phyloP scores from a whole-genome alignment of 2,329 filamentous ascomycete species.

The Penicillium hesseltinei region DNA sequence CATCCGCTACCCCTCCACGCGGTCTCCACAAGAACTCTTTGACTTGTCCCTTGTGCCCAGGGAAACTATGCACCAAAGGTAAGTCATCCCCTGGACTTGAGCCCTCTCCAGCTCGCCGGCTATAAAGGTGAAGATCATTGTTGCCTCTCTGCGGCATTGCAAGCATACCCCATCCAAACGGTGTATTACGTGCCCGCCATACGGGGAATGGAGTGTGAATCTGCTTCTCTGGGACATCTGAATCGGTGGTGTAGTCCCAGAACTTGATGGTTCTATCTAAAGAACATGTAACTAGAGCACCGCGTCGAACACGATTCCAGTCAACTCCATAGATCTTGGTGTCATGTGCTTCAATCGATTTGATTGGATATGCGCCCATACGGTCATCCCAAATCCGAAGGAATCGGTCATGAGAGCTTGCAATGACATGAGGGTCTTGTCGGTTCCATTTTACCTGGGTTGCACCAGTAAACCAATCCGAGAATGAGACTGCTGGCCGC shows the following conservation, averaged over 20 bases:
- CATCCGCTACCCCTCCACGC: conserved; percentile 66
- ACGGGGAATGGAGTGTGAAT: conserved; percentile 83
- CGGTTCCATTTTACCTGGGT: conserved; percentile 96
- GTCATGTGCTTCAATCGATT: conserved; percentile 80
- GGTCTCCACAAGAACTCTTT: conserved; percentile 91
- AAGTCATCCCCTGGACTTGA: conserved; percentile 36
- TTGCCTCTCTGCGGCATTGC: conserved; percentile 92
- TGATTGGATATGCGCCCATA: conserved; percentile 72
- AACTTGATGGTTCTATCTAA: conserved; percentile 90
- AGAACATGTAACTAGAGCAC: conserved; percentile 79
- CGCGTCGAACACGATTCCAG: conserved; percentile 78
- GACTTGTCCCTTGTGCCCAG: conserved; percentile 62
- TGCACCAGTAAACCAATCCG: conserved; percentile 89
- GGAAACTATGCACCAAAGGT: conserved; percentile 52
- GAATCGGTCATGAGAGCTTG: conserved; percentile 85
- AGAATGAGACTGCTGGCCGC: conserved; percentile 75
- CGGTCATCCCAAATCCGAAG: conserved; percentile 89
- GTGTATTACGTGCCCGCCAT: conserved; percentile 87
- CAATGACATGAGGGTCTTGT: conserved; percentile 79
- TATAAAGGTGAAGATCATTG: conserved; percentile 80
- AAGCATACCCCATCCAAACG: conserved; percentile 80
- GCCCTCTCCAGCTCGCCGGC: conserved; percentile 54
- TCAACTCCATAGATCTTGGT: conserved; percentile 96
- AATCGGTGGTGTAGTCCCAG: conserved; percentile 72
- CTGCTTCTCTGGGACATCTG: conserved; percentile 68